These are phyloP conservation scores for Metarhizium brunneum DNA, from an alignment of 2,329 filamentous ascomycete genomes.

Conservation along the genomic window DNA sequence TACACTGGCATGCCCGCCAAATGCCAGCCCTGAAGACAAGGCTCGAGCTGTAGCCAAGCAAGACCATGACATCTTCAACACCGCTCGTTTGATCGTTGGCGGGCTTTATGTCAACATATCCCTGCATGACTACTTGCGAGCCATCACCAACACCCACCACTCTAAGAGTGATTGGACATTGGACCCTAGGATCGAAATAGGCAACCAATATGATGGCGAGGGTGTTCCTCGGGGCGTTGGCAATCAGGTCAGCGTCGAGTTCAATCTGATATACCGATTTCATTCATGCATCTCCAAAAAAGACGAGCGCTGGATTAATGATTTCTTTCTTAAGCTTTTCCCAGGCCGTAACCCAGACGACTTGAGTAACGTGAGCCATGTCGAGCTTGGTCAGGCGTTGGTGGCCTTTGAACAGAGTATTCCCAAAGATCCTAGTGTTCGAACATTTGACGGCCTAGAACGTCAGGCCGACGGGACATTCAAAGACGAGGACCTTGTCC, in stretches of 20 bases:
- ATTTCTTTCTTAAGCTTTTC: slow-evolving; percentile 40
- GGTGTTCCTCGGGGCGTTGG: slow-evolving; percentile 47
- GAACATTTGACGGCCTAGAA: slow-evolving; percentile 39
- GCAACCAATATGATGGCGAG: slow-evolving; percentile 32
- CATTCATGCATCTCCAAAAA: slow-evolving; percentile 51
- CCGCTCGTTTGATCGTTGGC: slow-evolving; percentile 41
- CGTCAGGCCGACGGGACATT: slow-evolving; percentile 42
- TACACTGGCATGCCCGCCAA: slow-evolving; percentile 25
- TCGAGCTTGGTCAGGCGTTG: slow-evolving; percentile 29
- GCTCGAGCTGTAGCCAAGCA: slow-evolving; percentile 29
- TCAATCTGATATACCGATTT: slow-evolving; percentile 59
- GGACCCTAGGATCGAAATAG: slow-evolving; percentile 52
- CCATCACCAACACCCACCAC: slow-evolving; percentile 50
- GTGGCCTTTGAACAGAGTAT: slow-evolving; percentile 28
- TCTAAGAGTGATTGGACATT: slow-evolving; percentile 52
- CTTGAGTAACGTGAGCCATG: slow-evolving; percentile 21
- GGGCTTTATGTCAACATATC: slow-evolving; percentile 49
- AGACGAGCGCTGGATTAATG: slow-evolving; percentile 54
- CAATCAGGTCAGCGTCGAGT: slow-evolving; percentile 60
- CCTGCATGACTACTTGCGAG: slow-evolving; percentile 50
- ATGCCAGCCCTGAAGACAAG: slow-evolving; percentile 18
- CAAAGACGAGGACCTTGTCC: slow-evolving; percentile 47
- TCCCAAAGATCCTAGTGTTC: slow-evolving; percentile 32
- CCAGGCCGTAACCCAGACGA: slow-evolving; percentile 18
- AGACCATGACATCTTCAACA: slow-evolving; percentile 47